These are phyloP conservation scores for Globomyces pollinis-pini DNA, from an alignment of 192 early-diverging fungal species.

Conservation along the genomic window DNA sequence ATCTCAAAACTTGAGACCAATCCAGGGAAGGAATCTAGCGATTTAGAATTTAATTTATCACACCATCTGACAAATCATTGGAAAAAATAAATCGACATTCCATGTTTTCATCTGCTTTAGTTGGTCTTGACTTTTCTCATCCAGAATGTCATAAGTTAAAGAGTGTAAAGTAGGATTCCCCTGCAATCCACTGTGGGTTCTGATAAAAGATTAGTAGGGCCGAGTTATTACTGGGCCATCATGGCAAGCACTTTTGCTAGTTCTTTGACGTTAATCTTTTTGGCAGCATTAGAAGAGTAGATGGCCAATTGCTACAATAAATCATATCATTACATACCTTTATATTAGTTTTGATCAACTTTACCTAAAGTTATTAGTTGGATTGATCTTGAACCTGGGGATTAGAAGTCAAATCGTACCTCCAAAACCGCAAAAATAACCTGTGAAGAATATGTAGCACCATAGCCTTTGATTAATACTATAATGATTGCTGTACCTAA, in stretches of 20 bases:
- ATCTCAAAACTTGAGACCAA: constrained; percentile 56
- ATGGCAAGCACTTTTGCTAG: constrained; percentile 57
- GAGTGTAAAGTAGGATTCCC: constrained; percentile 22
- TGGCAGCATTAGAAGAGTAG: constrained; percentile 8
- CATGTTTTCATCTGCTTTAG: constrained; percentile 26
- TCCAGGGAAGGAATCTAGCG: constrained; percentile 47
- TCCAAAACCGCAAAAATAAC: constrained; percentile 13
- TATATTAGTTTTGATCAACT: too few relatives aligned
- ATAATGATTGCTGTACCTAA: too few relatives aligned
- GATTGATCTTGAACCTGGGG: too few relatives aligned
- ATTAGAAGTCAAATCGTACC: too few relatives aligned
- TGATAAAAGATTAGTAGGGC: too few relatives aligned
- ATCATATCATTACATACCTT: too few relatives aligned
- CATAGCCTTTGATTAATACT: too few relatives aligned
- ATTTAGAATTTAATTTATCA: constrained; percentile 23
- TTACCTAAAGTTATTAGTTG: too few relatives aligned
- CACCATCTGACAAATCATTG: constrained; percentile 46
- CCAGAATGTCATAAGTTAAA: constrained; percentile 17
- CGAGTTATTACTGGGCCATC: constrained; percentile 58
- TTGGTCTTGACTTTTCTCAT: constrained; percentile 7
- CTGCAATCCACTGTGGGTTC: constrained; percentile 35
- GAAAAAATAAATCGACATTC: constrained; percentile 58
- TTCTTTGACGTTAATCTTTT: constrained; percentile 15
- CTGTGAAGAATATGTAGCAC: constrained; percentile 6
- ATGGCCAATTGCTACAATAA: constrained; percentile 15